These are phyloP conservation scores for Flaveria robusta DNA, from an alignment of 129 eudicot genomes.

Conservation along the genomic window DNA sequence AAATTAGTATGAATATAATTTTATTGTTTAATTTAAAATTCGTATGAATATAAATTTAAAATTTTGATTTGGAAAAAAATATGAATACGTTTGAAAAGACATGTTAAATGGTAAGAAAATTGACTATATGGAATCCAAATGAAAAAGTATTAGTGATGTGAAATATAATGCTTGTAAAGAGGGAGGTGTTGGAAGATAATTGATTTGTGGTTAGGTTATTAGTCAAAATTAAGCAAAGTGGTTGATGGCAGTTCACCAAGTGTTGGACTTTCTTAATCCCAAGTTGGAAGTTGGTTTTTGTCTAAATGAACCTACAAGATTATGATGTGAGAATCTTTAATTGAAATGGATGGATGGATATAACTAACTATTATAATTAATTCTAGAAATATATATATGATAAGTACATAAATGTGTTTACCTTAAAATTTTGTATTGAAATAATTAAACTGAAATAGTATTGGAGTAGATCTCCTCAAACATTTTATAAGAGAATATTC, in stretches of 20 bases:
- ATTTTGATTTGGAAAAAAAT: neutral
- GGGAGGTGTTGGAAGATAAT: conserved; percentile 5
- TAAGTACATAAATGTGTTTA: neutral
- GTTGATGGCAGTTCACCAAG: conserved; percentile 44
- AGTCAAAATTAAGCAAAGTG: conserved; percentile 29
- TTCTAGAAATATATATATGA: neutral
- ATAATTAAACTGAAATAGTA: neutral
- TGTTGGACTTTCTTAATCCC: conserved; percentile 40
- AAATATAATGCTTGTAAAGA: conserved; percentile 1
- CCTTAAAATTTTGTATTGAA: neutral
- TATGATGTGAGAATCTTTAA: conserved; percentile 15
- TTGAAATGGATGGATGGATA: neutral
- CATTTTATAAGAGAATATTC: no score
- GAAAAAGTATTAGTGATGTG: conserved; percentile 2
- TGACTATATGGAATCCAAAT: neutral
- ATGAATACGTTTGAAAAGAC: neutral
- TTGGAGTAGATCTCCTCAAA: neutral
- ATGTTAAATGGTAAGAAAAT: neutral
- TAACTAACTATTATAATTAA: neutral
- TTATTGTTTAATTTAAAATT: no score
- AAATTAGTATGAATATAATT: no score
- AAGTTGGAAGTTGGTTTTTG: conserved; percentile 21
- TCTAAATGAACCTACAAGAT: conserved; percentile 17
- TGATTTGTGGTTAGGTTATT: conserved; percentile 24
- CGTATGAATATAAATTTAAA: no score